Evolutionary conservation across 2,329 filamentous ascomycete genomes (phyloP), one percentile per base, ranked within the genome.

Genomic region (Ophiocordyceps robertsii): DNA sequence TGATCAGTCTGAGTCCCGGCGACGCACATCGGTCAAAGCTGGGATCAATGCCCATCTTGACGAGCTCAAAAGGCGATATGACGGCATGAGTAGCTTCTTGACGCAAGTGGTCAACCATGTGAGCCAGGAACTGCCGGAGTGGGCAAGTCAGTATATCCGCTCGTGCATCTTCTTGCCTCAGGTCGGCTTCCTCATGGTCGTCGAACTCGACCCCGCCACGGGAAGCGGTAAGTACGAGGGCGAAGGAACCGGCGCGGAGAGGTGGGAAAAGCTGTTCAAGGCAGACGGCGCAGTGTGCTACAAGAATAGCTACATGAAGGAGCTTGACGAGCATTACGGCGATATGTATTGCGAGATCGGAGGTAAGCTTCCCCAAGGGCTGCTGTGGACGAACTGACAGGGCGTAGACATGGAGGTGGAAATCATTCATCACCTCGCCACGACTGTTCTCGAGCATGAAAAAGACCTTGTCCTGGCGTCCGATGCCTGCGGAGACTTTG

Each of bases 141-240:
- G 72, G 68, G 68, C 69, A 16, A 58, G 59, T 24, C 56, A 62
- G 29, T 68, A 73, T 45, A 62, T 81, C 13, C 67, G 72, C 30
- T 89, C 89, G 43, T 93, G 93, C 47, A 82, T 92, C 16, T 95
- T 92, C 57, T 83, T 94, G 47, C 90, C 89, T 0, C 88, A 95
- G 53, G 75, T 95, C 32, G 92, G 92, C 0, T 98, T 95, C 56
- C 73, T 95, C 32, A 84, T 88, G 3, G 79, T 82, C 0, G 79
- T 94, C 14, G 75, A 87, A 50, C 44, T 47, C 10, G 53, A 60
- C 37, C 46, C 54, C 13, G 58, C 67, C 2, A 77, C 72, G 2
- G 76, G 77, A 0, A 64, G 69, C 38, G 73, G 75, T 0, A 65
- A 74, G 11, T 89, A 82, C 49, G 70, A 77, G 50, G 84, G 84